These are phyloP conservation scores for Thermochaetoides thermophila DNA, from an alignment of 495 filamentous ascomycete genomes.

Conservation along the genomic window DNA sequence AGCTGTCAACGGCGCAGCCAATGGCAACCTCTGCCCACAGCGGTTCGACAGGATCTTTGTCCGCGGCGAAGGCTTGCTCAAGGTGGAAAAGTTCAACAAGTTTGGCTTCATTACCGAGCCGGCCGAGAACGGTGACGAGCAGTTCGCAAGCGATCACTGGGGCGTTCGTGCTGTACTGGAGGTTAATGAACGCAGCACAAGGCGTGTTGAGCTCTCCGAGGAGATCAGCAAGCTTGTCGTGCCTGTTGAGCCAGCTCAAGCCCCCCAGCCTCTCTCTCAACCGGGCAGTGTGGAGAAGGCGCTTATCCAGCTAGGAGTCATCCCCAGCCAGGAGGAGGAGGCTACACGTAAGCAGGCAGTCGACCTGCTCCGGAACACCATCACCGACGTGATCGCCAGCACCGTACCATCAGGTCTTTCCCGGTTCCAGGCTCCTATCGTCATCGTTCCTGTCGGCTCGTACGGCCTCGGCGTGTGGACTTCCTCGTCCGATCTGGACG, in stretches of 20 bases:
- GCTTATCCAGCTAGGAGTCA: conserved; percentile 16
- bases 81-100: conserved; percentile 25
- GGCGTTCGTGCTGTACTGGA: conserved; percentile 33
- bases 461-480: conserved; percentile 45
- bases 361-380: conserved; percentile 25
- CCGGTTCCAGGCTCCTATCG: conserved; percentile 18
- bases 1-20: conserved; percentile 23
- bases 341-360: conserved; percentile 27
- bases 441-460: conserved; percentile 43
- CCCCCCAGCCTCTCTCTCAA: conserved; percentile 8
- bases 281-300: conserved; percentile 13
- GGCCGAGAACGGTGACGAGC: conserved; percentile 1
- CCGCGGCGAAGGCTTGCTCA: conserved; percentile 21
- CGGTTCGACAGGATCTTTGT: conserved; percentile 43
- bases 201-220: conserved; percentile 4
- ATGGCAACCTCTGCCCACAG: conserved; percentile 35
- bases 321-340: conserved; percentile 29
- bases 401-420: too few relatives aligned
- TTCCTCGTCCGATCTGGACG: conserved; percentile 39
- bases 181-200: too few relatives aligned
- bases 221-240: conserved; percentile 10
- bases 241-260: conserved; percentile 13
- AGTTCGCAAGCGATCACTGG: conserved; percentile 42
- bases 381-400: conserved; percentile 12
- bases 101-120: conserved; percentile 29